These are phyloP conservation scores for Rhizoclosmatium globosum DNA, from an alignment of 192 early-diverging fungal genomes.

Conservation along the genomic window DNA sequence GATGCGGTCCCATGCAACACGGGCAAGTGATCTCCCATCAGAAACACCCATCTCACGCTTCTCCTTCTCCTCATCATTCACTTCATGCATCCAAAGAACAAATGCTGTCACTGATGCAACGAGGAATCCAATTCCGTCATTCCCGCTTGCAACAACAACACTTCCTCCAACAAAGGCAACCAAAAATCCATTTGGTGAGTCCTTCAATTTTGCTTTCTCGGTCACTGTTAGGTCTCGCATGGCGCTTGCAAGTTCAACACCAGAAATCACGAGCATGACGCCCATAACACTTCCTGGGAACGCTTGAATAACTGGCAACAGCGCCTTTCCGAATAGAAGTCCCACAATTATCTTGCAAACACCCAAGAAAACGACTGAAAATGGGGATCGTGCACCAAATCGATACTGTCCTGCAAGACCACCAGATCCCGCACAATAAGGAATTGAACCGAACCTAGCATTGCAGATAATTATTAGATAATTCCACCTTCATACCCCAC, in stretches of 20 bases:
- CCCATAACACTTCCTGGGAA: constrained; percentile 84
- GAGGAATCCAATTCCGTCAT: constrained; percentile 37
- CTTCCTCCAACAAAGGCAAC: constrained; percentile 21
- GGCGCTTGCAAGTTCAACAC: constrained; percentile 72
- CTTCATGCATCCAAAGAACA: constrained; percentile 33
- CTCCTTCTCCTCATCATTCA: constrained; percentile 11
- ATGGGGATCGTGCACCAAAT: constrained; percentile 87
- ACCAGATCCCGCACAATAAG: constrained; percentile 73
- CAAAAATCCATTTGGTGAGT: constrained; percentile 13
- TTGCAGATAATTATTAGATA: not conserved
- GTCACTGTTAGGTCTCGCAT: constrained; percentile 60
- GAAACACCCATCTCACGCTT: not conserved
- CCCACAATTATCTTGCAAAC: constrained; percentile 78
- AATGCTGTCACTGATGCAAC: constrained; percentile 28
- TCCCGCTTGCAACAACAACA: constrained; percentile 28
- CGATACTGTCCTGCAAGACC: constrained; percentile 95
- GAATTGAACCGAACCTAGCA: constrained; percentile 17
- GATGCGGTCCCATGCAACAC: not conserved
- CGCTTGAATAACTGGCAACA: constrained; percentile 71
- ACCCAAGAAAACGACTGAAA: constrained; percentile 82
- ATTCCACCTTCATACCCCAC: constrained; percentile 16
- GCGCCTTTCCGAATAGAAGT: constrained; percentile 83
- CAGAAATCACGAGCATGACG: constrained; percentile 87
- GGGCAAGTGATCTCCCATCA: not conserved
- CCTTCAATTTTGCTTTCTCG: constrained; percentile 43